Evolutionary conservation across 805 yeast genomes (phyloP).

Genomic region (Yamadazyma akitaensis): DNA sequence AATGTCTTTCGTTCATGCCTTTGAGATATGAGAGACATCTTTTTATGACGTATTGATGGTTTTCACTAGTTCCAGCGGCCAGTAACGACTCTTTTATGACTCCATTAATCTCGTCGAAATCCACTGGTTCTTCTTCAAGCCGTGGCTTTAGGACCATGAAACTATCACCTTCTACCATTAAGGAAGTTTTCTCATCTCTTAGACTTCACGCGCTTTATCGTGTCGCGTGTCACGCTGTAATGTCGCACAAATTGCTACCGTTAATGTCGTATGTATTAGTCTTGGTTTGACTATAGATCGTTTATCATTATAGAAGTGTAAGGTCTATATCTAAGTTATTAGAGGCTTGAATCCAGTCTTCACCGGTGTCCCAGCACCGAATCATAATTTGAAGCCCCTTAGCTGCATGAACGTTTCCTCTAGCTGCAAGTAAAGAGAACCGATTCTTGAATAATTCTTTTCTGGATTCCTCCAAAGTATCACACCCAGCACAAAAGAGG

Average conservation of each 20-base stretch:
- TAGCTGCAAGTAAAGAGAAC: conserved; percentile 37
- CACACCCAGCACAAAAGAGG: conserved; percentile 58
- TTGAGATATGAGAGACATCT: conserved; percentile 24
- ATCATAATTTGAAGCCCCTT: conserved; percentile 47
- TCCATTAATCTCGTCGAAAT: conserved; percentile 5
- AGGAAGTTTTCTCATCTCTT: conserved; percentile 1
- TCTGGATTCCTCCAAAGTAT: conserved; percentile 36
- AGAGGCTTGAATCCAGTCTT: conserved; percentile 51
- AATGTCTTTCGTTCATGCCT: conserved; percentile 32
- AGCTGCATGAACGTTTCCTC: conserved; percentile 43
- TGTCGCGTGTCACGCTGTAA: not conserved
- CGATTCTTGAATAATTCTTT: conserved; percentile 38
- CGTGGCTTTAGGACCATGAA: not conserved
- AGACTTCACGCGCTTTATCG: not conserved
- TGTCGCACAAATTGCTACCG: not conserved
- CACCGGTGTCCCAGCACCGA: conserved; percentile 52
- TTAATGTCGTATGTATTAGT: not conserved
- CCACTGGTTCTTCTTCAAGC: conserved; percentile 4
- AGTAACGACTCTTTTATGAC: conserved; percentile 4
- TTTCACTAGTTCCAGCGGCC: conserved; percentile 4
- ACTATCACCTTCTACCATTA: not conserved
- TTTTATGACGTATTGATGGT: conserved; percentile 9
- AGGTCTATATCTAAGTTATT: conserved; percentile 39
- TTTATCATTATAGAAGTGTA: conserved; percentile 18
- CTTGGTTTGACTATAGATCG: not conserved